These are phyloP conservation scores for Amanita molliuscula DNA, from an alignment of 768 basidiomycete species.

Conservation along the genomic window DNA sequence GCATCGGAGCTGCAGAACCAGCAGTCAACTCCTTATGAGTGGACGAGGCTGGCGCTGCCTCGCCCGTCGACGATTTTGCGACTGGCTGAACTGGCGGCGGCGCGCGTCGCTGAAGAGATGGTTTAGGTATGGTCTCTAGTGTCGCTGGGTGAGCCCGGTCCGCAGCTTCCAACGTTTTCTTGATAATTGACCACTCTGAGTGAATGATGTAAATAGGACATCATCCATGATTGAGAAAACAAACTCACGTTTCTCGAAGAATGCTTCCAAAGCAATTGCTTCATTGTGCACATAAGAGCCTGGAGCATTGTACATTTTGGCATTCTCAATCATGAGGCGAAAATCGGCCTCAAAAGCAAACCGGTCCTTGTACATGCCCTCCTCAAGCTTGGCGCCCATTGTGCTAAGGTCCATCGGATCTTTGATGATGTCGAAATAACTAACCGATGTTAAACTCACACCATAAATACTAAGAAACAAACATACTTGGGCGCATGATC, in stretches of 20 bases:
- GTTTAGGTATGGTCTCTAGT: constrained; percentile 12
- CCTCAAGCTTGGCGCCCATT: constrained; percentile 76
- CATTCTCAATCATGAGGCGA: constrained; percentile 79
- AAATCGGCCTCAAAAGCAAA: constrained; percentile 82
- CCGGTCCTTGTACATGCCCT: constrained; percentile 78
- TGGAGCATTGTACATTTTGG: constrained; percentile 71
- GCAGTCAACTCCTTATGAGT: not conserved
- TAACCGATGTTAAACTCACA: constrained; percentile 19
- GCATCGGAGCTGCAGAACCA: constrained; percentile 11
- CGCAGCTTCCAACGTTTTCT: constrained; percentile 68
- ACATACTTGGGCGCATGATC: constrained; percentile 82
- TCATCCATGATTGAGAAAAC: not conserved
- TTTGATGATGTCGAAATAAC: constrained; percentile 87
- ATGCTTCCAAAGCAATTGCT: constrained; percentile 62
- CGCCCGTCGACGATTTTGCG: constrained; percentile 13
- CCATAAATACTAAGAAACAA: not conserved
- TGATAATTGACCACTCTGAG: constrained; percentile 83
- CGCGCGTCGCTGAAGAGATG: constrained; percentile 21
- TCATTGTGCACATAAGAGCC: constrained; percentile 68
- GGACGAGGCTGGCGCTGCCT: constrained; percentile 3
- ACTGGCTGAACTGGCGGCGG: constrained; percentile 31
- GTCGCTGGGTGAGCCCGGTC: constrained; percentile 33
- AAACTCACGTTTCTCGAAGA: constrained; percentile 78
- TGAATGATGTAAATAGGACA: not conserved
- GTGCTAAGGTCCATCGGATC: constrained; percentile 93